Evolutionary conservation across 1,284 basidiomycete species (phyloP).

Genomic region (Cryptococcus wingfieldii): DNA sequence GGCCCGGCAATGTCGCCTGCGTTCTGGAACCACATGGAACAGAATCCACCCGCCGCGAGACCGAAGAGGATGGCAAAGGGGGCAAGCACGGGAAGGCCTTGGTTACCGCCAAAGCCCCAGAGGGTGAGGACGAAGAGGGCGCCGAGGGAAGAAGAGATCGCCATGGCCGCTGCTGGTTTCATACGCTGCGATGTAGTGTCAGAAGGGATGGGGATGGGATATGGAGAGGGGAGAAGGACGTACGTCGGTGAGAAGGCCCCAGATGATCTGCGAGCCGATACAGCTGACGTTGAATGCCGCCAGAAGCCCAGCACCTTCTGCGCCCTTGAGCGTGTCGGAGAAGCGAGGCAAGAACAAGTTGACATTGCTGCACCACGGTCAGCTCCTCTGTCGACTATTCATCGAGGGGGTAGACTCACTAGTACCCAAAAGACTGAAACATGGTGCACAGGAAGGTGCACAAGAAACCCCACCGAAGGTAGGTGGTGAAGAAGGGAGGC

Average conservation of each 20-base stretch:
- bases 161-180: conserved; percentile 17
- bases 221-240: background rate
- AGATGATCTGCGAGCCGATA: conserved; percentile 18
- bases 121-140: conserved; percentile 16
- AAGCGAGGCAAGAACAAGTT: conserved; percentile 24
- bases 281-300: conserved; percentile 25
- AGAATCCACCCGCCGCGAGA: conserved; percentile 18
- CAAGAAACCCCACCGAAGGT: conserved; percentile 17
- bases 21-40: conserved; percentile 25
- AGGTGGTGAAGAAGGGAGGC: conserved; percentile 15
- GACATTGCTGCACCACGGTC: conserved; percentile 15
- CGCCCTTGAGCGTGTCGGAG: conserved; percentile 18
- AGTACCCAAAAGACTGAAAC: too few relatives aligned
- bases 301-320: conserved; percentile 16
- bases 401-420: too few relatives aligned
- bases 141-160: conserved; percentile 14
- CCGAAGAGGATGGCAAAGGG: conserved; percentile 24
- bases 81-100: conserved; percentile 15
- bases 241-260: conserved; percentile 24
- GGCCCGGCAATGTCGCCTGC: conserved; percentile 18
- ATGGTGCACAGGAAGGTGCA: background rate
- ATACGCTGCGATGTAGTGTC: conserved; percentile 7
- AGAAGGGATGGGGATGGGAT: background rate
- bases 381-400: background rate
- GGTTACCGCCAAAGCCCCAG: conserved; percentile 19